Conservation (phyloP, 805 yeast species). For the Cyberlindnera maritima region DNA sequence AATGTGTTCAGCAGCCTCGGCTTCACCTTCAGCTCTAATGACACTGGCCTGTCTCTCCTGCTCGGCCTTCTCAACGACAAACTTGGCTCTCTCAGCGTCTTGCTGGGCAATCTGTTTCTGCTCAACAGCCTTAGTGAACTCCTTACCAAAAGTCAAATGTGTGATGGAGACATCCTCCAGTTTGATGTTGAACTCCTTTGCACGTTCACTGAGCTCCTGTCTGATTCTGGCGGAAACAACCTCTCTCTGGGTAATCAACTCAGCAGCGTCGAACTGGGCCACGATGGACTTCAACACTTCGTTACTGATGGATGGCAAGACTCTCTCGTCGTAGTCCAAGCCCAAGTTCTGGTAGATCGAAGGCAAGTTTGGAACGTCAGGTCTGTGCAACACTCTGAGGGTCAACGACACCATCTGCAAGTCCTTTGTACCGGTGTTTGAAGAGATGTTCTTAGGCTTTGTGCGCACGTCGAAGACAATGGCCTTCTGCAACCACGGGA, state of each 20-base stretch:
- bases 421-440: constrained; percentile 96
- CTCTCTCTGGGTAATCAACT: constrained; percentile 95
- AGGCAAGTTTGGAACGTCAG: constrained; percentile 82
- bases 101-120: constrained; percentile 99
- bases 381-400: constrained; percentile 89
- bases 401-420: constrained; percentile 94
- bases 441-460: constrained; percentile 89
- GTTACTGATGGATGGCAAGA: constrained; percentile 87
- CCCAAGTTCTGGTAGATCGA: constrained; percentile 88
- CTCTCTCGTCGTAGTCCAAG: constrained; percentile 91
- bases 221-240: constrained; percentile 86
- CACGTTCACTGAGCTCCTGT: constrained; percentile 79
- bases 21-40: constrained; percentile 98
- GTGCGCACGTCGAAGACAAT: constrained; percentile 90
- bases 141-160: constrained; percentile 94
- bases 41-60: constrained; percentile 95
- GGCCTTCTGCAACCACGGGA: constrained; percentile 96
- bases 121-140: constrained; percentile 97
- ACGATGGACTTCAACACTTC: constrained; percentile 88
- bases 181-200: constrained; percentile 83
- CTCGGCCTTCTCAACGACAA: constrained; percentile 91
- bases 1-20: constrained; percentile 95
- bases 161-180: constrained; percentile 97
- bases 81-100: constrained; percentile 96
- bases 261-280: constrained; percentile 95